Base-by-base conservation (phyloP, 164 flowering plant genomes). In the Taxillus chinensis region DNA sequence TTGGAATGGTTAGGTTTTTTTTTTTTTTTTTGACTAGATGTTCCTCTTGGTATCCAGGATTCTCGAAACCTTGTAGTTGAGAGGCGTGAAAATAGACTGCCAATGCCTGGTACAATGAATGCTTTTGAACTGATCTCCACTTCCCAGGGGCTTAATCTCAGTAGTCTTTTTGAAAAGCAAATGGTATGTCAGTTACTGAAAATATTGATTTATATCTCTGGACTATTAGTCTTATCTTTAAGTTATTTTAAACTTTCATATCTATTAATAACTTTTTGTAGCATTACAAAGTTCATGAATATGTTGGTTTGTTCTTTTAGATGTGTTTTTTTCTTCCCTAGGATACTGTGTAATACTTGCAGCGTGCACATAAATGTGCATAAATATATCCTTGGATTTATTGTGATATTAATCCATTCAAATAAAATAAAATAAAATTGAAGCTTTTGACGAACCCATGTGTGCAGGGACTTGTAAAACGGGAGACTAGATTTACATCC, bases 51-150 rank as follows among this genome's bases (percentile, higher is more conserved):
- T 27, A 27, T 27, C 1, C 66, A 87, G 98, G 86, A 82, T 37
- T 71, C 90, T 27, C 69, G 68, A 61, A 81, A 81, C 73, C 84
- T 89, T 60, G 93, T 92, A 46, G 96, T 92, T 73, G 98, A 89
- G 79, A 82, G 84, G 74, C 79, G 88, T 64, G 95, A 87, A 70
- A 92, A 76, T 64, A 78, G 74, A 41, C 71, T 82, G 17, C 55
- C 51, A 3, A 64, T 76, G 27, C 98, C 98, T 58, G 75, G 79
- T 13, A 72, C 85, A 17, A 82, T 92, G 98, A 92, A 92, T 83
- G 98, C 98, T 0, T 92, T 92, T 69, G 96, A 92, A 79, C 95
- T 92, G 45, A 92, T 92, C 52, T 89, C 98, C 27, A 92, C 80
- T 63, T 87, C 98, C 42, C 98, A 89, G 80, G 98, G 98, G 70